Base-by-base conservation (phyloP, 805 yeast genomes). In the Monosporozyma servazzii region DNA sequence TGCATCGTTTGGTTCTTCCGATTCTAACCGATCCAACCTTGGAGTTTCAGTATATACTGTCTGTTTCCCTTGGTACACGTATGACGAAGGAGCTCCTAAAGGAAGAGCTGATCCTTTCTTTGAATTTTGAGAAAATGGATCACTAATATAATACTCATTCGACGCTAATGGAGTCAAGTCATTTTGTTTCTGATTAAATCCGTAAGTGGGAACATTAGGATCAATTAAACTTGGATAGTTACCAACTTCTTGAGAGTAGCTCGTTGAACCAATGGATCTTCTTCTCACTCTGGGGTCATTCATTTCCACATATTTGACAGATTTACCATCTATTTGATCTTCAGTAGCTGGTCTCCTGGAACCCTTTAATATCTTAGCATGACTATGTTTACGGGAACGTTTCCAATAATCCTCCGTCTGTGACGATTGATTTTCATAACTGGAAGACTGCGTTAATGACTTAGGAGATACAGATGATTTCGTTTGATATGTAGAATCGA, bases 181-280 rank as follows among this genome's bases (percentile, higher is more conserved):
- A 18, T 50, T 39, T 25, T 54, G 55, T 36, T 13, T 27, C 2
- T n/a, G 6, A 39, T 50, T 55, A n/a, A 54, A 57, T 5, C 65
- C 64, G 33, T 65, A 65, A 1, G 69, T 65, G 2, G 56, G 53
- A 4, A 59, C 59, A 6, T 40, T 49, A 17, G 67, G 66, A 39
- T 65, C 67, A 6, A 65, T 55, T 50, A 65, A 37, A 50, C 67
- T 63, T 30, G 68, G 67, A 29, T 45, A 47, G 49, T 63, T 59
- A 10, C 62, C 65, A 13, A 61, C 56, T 2, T 51, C 48, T 2
- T 45, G 45, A 5, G 66, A 62, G 52, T 62, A 62, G 33, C 2
- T 52, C 36, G 48, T 27, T 42, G 47, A 44, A 44, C 47, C 47
- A 30, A 44, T 30, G 1, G 47, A 44, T 30, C 47, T 30, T 18